These are phyloP conservation scores for Irpex sp. DNA, from an alignment of 1,284 basidiomycete genomes.

Conservation along the genomic window DNA sequence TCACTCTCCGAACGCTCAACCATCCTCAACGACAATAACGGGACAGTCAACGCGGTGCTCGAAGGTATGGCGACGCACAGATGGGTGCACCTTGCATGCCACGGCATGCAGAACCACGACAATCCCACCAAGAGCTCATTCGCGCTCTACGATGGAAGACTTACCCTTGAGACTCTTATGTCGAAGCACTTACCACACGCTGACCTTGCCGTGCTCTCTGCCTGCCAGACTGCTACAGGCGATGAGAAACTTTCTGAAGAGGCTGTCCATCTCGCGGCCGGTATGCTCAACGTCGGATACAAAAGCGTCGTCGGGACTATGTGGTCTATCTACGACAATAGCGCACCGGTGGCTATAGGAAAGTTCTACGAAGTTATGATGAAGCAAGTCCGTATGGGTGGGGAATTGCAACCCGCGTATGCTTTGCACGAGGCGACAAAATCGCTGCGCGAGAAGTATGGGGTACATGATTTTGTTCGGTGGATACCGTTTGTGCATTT, in stretches of 20 bases:
- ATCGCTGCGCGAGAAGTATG: neutral
- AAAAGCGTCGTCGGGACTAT: neutral
- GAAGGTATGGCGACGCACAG: constrained; percentile 14
- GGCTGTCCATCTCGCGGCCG: neutral
- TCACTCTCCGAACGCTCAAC: neutral
- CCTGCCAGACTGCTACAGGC: neutral
- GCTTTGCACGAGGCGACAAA: neutral
- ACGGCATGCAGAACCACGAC: constrained; percentile 21
- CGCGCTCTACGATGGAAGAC: constrained; percentile 20
- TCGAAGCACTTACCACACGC: neutral
- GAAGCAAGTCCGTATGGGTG: neutral
- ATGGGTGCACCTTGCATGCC: constrained; percentile 29
- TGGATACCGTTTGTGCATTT: neutral
- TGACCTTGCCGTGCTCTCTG: neutral
- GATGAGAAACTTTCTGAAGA: neutral
- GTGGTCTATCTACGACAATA: neutral
- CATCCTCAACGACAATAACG: neutral
- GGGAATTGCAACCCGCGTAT: neutral
- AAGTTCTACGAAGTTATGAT: neutral
- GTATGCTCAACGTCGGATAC: neutral
- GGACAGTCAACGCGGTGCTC: constrained; percentile 10
- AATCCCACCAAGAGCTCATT: constrained; percentile 23
- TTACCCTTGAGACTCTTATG: constrained; percentile 21
- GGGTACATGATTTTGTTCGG: neutral
- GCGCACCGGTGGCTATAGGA: neutral